phyloP scores from a whole-genome alignment of 306 rosid genomes.

The Malus fusca region DNA sequence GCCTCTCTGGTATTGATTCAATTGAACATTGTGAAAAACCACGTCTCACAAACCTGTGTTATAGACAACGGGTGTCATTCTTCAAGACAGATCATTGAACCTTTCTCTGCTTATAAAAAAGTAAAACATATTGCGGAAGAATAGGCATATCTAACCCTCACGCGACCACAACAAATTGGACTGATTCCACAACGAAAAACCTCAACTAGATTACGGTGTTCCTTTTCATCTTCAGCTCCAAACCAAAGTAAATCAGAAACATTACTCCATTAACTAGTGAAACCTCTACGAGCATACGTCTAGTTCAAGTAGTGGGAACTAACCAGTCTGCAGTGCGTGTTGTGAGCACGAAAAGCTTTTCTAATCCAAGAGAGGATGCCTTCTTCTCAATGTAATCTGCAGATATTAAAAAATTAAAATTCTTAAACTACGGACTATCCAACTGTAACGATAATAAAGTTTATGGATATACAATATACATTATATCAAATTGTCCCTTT shows the following conservation, averaged over 20 bases:
- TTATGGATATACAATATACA: not conserved
- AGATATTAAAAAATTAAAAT: not conserved
- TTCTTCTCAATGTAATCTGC: conserved; percentile 91
- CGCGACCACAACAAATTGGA: too few relatives aligned
- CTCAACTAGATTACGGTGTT: not conserved
- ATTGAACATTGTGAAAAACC: conserved; percentile 92
- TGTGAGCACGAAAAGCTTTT: conserved; percentile 79
- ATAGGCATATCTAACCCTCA: not conserved
- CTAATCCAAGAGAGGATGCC: conserved; percentile 68
- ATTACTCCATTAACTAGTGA: not conserved
- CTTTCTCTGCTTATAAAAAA: not conserved
- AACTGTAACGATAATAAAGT: not conserved
- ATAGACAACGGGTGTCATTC: not conserved
- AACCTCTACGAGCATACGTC: not conserved
- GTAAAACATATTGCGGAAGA: not conserved
- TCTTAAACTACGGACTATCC: not conserved
- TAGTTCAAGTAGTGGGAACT: conserved; percentile 7
- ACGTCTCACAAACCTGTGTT: conserved; percentile 88
- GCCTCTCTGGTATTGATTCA: conserved; percentile 64
- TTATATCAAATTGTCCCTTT: not conserved
- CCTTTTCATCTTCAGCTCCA: not conserved
- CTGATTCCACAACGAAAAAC: not conserved
- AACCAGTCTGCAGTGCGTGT: conserved; percentile 95
- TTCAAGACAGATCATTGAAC: not conserved
- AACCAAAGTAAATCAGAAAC: not conserved